These are phyloP conservation scores for Ilyonectria sp. DNA, from an alignment of 2,329 filamentous ascomycete species.

Conservation along the genomic window DNA sequence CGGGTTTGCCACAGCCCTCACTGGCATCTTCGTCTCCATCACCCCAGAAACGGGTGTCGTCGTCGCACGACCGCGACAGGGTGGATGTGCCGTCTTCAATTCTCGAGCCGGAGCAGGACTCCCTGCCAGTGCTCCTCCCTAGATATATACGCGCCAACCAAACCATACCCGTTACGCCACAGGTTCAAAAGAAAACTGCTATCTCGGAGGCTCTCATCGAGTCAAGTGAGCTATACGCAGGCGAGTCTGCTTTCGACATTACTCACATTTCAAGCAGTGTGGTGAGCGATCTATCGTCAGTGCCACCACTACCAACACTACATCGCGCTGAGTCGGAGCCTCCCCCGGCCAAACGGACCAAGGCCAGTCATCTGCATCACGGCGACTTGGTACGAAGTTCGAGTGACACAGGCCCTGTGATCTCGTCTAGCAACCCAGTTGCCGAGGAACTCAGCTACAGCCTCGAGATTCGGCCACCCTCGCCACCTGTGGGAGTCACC, in stretches of 20 bases:
- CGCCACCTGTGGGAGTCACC: slow-evolving; percentile 64
- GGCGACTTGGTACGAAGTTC: slow-evolving; percentile 48
- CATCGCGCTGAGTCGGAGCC: slow-evolving; percentile 52
- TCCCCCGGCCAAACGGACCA: slow-evolving; percentile 48
- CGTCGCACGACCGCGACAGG: neutral
- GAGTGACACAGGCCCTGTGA: slow-evolving; percentile 48
- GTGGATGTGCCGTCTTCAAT: slow-evolving; percentile 47
- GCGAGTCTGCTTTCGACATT: slow-evolving; percentile 42
- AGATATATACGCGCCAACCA: slow-evolving; percentile 23
- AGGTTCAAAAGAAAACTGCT: slow-evolving; percentile 2
- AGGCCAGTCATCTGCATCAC: slow-evolving; percentile 29
- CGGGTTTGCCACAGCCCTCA: slow-evolving; percentile 42
- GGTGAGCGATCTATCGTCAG: slow-evolving; percentile 33
- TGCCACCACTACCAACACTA: slow-evolving; percentile 35
- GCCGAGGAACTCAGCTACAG: slow-evolving; percentile 46
- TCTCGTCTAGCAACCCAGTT: slow-evolving; percentile 32
- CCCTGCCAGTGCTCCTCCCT: slow-evolving; percentile 11
- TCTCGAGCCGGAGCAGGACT: slow-evolving; percentile 32
- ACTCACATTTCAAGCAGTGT: slow-evolving; percentile 54
- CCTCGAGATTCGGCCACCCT: slow-evolving; percentile 68
- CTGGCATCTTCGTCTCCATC: slow-evolving; percentile 39
- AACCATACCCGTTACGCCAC: slow-evolving; percentile 48
- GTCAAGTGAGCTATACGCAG: slow-evolving; percentile 23
- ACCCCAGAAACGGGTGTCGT: slow-evolving; percentile 15
- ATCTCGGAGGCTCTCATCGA: slow-evolving; percentile 16